Conservation (phyloP, 768 basidiomycete species). For the Rickenella mellea region DNA sequence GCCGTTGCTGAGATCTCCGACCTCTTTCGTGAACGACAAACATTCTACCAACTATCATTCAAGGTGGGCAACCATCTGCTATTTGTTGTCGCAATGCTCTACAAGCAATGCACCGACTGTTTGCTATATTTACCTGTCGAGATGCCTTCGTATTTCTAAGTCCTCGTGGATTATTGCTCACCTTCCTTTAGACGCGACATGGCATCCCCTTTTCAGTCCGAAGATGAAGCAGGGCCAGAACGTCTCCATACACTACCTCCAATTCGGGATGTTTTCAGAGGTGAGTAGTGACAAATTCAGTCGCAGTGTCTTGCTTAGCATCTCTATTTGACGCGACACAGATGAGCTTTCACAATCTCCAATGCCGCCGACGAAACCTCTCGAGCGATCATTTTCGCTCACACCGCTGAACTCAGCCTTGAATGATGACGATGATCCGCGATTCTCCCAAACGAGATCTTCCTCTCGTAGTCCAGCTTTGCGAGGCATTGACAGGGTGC, state of each 20-base stretch:
- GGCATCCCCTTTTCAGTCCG: conserved; percentile 18
- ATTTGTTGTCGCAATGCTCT: too few relatives aligned
- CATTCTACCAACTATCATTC: too few relatives aligned
- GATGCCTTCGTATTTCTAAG: too few relatives aligned
- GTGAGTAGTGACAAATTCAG: too few relatives aligned
- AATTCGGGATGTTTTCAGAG: conserved; percentile 61
- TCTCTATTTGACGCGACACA: conserved; percentile 8
- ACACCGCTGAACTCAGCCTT: conserved; percentile 28
- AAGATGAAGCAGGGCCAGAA: conserved; percentile 17
- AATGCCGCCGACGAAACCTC: conserved; percentile 25
- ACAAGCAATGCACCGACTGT: too few relatives aligned
- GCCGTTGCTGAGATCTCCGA: too few relatives aligned
- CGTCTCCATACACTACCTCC: conserved; percentile 59
- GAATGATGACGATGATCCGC: conserved; percentile 15
- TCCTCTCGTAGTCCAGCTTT: conserved; percentile 19
- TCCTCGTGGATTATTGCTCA: too few relatives aligned
- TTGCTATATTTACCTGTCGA: too few relatives aligned
- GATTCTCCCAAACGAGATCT: conserved; percentile 15
- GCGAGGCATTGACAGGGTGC: background rate
- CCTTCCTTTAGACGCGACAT: background rate
- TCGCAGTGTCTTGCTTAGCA: background rate
- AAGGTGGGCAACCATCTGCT: too few relatives aligned
- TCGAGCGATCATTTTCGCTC: conserved; percentile 32
- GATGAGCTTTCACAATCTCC: conserved; percentile 40
- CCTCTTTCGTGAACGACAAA: too few relatives aligned